Evolutionary conservation across 495 filamentous ascomycete species (phyloP).

Genomic region (Xylaria castorea): DNA sequence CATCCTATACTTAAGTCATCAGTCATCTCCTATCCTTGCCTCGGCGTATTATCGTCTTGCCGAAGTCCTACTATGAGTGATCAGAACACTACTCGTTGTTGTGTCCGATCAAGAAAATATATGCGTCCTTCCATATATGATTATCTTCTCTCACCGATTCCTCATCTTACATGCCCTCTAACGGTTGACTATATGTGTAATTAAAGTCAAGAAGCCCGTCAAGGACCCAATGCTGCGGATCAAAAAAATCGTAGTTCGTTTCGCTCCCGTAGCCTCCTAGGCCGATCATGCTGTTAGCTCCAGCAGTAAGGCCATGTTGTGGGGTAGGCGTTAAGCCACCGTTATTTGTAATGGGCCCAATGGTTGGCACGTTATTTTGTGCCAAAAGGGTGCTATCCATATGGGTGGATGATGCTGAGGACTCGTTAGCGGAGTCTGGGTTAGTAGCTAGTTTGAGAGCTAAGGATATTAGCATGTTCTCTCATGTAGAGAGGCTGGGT

Average conservation of each 20-base stretch:
- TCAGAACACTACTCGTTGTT: not conserved
- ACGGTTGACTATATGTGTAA: conserved; percentile 60
- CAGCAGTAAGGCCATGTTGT: conserved; percentile 50
- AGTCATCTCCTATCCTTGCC: conserved; percentile 52
- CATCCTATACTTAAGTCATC: conserved; percentile 23
- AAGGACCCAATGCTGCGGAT: conserved; percentile 89
- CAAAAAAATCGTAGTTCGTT: conserved; percentile 81
- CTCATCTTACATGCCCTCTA: conserved; percentile 52
- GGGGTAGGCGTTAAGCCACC: conserved; percentile 56
- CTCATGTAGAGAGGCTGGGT: conserved; percentile 28
- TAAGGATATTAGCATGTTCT: conserved; percentile 48
- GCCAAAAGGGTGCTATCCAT: conserved; percentile 61
- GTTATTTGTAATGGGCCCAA: conserved; percentile 48
- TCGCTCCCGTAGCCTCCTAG: conserved; percentile 64
- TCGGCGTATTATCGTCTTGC: conserved; percentile 22
- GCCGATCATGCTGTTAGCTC: conserved; percentile 46
- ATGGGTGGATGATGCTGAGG: conserved; percentile 70
- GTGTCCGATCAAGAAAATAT: not conserved
- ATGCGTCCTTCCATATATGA: not conserved
- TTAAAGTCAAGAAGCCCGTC: conserved; percentile 85
- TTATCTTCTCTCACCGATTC: not conserved
- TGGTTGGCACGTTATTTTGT: conserved; percentile 38
- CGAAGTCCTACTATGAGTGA: conserved; percentile 11
- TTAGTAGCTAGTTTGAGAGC: conserved; percentile 88
- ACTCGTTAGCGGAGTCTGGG: conserved; percentile 77